Evolutionary conservation across 441 rosid species (phyloP), one percentile per base, ranked within the genome.

Genomic region (Syzygium malaccense): DNA sequence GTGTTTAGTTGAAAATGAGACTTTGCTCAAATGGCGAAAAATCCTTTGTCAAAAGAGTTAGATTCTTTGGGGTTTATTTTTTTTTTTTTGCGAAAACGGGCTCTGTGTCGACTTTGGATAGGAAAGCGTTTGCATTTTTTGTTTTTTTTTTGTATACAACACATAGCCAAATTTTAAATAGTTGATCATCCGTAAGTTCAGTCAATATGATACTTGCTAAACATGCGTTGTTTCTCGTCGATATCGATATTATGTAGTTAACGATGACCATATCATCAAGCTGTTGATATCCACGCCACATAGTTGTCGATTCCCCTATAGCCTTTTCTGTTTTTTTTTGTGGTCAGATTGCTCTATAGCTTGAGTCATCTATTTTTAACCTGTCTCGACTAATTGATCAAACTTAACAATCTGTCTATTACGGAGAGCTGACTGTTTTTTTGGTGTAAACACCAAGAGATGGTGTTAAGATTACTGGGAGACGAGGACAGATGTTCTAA

Each of bases 201-300:
- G 17, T 1, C 2, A 1, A 20, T 1, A 5, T 1, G 83, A 28
- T 25, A 71, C 49, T 0, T 71, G 51, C 14, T 37, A 7, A 75
- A 41, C n/a, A 41, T 75, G 1, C 49, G 17, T 37, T 75, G 23
- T 17, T 41, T 23, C 51, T 37, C 4, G 8, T 75, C 3, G 8
- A 58, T 26, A 58, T 58, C 15, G 30, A 60, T 28, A 13, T 26
- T 28, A 60, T 3, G 14, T 60, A 28, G 0, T 75, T 37, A 23
- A 11, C 0, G 1, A 41, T 75, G 51, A 37, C 14, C 28, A 75
- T 33, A 19, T 33, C 48, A 11, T 10, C 7, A 45, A 45, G 48
- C 48, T 45, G 48, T 45, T 45, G 48, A 7, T 45, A 45, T 45
- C 48, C 48, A 45, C 7, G 48, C 7, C 48, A 45, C 48, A 28